Conservation (phyloP, 352 stramenopile genomes). For the Globisporangium iwayamae region DNA sequence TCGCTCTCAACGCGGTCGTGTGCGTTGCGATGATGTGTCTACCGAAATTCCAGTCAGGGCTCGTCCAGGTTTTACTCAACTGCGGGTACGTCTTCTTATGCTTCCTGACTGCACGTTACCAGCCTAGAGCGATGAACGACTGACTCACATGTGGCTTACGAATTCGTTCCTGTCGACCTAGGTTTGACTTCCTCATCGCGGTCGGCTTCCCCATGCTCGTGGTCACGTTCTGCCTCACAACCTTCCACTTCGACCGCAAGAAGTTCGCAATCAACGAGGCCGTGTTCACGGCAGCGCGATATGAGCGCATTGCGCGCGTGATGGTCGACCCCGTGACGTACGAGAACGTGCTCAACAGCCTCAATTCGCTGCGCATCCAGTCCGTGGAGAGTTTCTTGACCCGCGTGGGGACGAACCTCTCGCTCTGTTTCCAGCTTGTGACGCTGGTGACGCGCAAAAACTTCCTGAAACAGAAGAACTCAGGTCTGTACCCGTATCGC, state of each 20-base stretch:
- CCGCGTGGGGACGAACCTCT: conserved; percentile 24
- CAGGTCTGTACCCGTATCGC: not conserved
- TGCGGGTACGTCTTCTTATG: not conserved
- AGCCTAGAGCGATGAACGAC: too few species aligned
- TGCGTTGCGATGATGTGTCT: not conserved
- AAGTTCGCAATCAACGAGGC: conserved; percentile 21
- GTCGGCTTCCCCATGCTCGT: conserved; percentile 27
- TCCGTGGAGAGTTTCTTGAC: conserved; percentile 25
- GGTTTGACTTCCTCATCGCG: conserved; percentile 22
- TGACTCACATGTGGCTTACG: conserved; percentile 2
- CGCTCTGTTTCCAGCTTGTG: conserved; percentile 7
- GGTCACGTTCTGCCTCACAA: conserved; percentile 23
- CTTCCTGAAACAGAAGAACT: not conserved
- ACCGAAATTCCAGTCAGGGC: not conserved
- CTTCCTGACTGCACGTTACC: too few species aligned
- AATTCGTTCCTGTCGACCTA: not conserved
- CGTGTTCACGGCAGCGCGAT: conserved; percentile 17
- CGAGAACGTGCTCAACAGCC: conserved; percentile 18
- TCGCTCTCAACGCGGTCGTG: not conserved
- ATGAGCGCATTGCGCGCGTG: conserved; percentile 13
- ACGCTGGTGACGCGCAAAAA: not conserved
- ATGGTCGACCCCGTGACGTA: conserved; percentile 17
- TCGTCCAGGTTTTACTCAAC: not conserved
- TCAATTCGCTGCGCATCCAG: conserved; percentile 31
- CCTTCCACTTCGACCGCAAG: conserved; percentile 24